phyloP scores from a whole-genome alignment of 2,329 filamentous ascomycete species.

The Achaetomium macrosporum region DNA sequence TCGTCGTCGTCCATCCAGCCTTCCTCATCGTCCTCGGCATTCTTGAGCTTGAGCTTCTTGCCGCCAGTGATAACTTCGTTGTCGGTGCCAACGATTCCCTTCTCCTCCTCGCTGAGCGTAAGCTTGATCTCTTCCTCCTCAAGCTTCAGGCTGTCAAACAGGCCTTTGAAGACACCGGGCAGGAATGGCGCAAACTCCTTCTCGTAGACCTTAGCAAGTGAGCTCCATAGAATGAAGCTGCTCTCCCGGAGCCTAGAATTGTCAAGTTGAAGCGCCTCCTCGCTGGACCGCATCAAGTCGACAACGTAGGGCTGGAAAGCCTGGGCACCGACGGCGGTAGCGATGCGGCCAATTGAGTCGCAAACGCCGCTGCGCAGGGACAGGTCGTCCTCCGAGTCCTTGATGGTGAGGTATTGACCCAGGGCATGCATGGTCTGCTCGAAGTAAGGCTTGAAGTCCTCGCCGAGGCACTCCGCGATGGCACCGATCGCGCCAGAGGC shows the following conservation, averaged over 20 bases:
- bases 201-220: constrained; percentile 87
- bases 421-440: constrained; percentile 85
- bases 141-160: constrained; percentile 80
- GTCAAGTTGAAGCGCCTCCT: constrained; percentile 82
- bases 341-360: constrained; percentile 90
- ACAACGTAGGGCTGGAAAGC: constrained; percentile 87
- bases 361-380: constrained; percentile 84
- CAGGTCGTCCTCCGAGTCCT: constrained; percentile 84
- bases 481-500: constrained; percentile 86
- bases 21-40: constrained; percentile 51
- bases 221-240: constrained; percentile 95
- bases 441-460: constrained; percentile 86
- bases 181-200: constrained; percentile 77
- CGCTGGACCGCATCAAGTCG: constrained; percentile 84
- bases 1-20: constrained; percentile 55
- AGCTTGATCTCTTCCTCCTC: constrained; percentile 83
- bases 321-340: constrained; percentile 76
- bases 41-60: constrained; percentile 76
- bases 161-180: constrained; percentile 67
- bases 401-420: constrained; percentile 75
- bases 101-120: constrained; percentile 66
- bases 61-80: constrained; percentile 71
- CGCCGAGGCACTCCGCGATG: constrained; percentile 77
- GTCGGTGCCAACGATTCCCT: constrained; percentile 60
- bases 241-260: constrained; percentile 91